A percentile compares a stretch with the other conserved stretches of the same genome.
Conservation (phyloP, 805 yeast species). For the Starmerella davenportii region DNA sequence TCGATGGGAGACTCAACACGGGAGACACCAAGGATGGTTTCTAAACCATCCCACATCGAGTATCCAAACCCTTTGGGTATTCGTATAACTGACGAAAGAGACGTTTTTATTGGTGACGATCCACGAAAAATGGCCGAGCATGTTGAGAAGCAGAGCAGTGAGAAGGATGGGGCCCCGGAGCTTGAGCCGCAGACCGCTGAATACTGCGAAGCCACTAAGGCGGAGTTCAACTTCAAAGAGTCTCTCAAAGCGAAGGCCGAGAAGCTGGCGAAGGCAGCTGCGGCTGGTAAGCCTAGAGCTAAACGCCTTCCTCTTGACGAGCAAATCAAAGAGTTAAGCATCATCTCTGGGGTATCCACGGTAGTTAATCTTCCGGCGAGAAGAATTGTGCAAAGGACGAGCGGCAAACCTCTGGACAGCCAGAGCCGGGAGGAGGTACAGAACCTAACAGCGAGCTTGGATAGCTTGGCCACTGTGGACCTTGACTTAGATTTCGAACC, state of each 20-base stretch:
- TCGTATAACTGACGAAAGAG: constrained; percentile 21
- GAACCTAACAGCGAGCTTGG: not conserved
- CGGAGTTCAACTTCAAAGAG: not conserved
- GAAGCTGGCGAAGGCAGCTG: not conserved
- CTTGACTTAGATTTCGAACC: not conserved
- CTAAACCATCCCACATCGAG: not conserved
- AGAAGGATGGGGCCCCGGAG: too few relatives aligned
- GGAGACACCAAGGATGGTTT: not conserved
- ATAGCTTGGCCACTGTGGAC: not conserved
- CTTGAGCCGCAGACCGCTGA: not conserved
- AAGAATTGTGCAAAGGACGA: not conserved
- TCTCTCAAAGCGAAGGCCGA: not conserved
- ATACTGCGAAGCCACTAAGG: not conserved
- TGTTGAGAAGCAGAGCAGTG: not conserved
- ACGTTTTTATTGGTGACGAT: constrained; percentile 15
- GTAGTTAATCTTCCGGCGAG: too few relatives aligned
- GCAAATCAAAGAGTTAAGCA: constrained; percentile 3
- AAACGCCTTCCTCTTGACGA: constrained; percentile 1
- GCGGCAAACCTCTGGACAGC: not conserved
- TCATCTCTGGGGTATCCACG: not conserved
- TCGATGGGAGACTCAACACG: too few relatives aligned
- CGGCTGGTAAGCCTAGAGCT: not conserved
- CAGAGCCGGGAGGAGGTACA: not conserved
- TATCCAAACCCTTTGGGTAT: constrained; percentile 22
- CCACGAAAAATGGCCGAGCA: constrained; percentile 5